phyloP scores from a whole-genome alignment of 2,329 filamentous ascomycete genomes.

The Lachnellula subtilissima region DNA sequence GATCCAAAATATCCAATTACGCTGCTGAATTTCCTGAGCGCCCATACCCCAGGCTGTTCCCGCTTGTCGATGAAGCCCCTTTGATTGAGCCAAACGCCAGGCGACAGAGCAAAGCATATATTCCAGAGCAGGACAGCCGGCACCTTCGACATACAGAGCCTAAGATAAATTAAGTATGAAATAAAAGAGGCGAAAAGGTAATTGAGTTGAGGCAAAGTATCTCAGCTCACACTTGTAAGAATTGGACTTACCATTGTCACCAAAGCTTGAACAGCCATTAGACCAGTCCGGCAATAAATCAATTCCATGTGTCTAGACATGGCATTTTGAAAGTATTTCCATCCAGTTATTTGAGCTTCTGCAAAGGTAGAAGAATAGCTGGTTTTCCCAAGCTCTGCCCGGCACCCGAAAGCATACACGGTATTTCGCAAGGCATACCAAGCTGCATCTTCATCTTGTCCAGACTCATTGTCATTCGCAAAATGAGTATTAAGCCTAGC shows the following conservation, averaged over 20 bases:
- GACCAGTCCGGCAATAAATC: background rate
- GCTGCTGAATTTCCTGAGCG: slow-evolving; percentile 3
- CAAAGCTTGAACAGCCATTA: background rate
- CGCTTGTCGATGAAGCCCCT: background rate
- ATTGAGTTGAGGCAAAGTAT: background rate
- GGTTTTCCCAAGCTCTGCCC: background rate
- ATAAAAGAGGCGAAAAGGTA: background rate
- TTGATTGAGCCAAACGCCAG: background rate
- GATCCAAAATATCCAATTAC: slow-evolving; percentile 19
- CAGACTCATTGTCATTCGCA: background rate
- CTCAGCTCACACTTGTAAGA: too few species aligned
- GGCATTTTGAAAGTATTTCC: background rate
- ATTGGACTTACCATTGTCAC: background rate
- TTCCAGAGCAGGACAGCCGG: background rate
- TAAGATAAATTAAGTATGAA: background rate
- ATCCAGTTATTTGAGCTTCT: background rate
- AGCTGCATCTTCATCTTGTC: background rate
- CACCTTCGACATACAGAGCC: background rate
- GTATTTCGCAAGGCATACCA: background rate
- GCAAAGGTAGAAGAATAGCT: background rate
- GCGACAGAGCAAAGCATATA: background rate
- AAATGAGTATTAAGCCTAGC: background rate
- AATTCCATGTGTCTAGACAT: background rate
- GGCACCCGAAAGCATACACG: background rate
- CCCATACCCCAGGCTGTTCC: background rate